Percentiles rank a stretch among this genome's conserved stretches.
phyloP scores from a whole-genome alignment of 2,329 filamentous ascomycete species.

The Diaporthe citrichinensis region DNA sequence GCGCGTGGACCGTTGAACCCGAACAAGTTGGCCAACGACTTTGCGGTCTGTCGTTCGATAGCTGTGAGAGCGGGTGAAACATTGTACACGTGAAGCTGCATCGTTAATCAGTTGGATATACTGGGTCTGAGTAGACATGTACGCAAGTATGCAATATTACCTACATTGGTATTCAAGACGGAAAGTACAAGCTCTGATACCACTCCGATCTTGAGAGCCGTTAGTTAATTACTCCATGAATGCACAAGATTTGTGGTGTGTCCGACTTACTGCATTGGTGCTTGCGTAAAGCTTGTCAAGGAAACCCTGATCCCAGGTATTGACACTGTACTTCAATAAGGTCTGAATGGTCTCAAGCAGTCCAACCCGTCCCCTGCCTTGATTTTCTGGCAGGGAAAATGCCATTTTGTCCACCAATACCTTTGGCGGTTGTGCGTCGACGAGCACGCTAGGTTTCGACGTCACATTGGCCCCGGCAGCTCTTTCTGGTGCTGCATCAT shows the following conservation, averaged over 20 bases:
- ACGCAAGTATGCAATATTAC: background rate
- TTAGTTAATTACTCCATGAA: background rate
- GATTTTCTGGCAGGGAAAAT: background rate
- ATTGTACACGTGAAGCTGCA: slow-evolving; percentile 86
- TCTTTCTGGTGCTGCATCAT: background rate
- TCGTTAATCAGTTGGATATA: background rate
- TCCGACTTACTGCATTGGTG: slow-evolving; percentile 77
- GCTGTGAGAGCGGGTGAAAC: slow-evolving; percentile 90
- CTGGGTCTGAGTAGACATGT: background rate
- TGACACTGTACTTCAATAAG: slow-evolving; percentile 89
- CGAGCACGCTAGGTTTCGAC: background rate
- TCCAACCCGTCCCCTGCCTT: background rate
- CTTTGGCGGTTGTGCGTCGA: background rate
- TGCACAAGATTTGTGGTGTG: background rate
- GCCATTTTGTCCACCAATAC: background rate
- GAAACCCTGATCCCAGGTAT: slow-evolving; percentile 99
- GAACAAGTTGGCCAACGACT: slow-evolving; percentile 77
- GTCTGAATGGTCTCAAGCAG: slow-evolving; percentile 71
- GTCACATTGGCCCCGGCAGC: background rate
- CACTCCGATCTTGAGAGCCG: background rate
- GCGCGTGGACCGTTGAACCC: slow-evolving; percentile 79
- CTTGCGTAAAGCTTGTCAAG: slow-evolving; percentile 93
- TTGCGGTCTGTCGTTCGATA: slow-evolving; percentile 82
- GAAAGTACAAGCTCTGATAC: slow-evolving; percentile 1
- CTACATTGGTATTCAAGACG: background rate